Evolutionary conservation across 2,329 filamentous ascomycete genomes (phyloP), one percentile per base, ranked within the genome.

Genomic region (Arachnopeziza araneosa): DNA sequence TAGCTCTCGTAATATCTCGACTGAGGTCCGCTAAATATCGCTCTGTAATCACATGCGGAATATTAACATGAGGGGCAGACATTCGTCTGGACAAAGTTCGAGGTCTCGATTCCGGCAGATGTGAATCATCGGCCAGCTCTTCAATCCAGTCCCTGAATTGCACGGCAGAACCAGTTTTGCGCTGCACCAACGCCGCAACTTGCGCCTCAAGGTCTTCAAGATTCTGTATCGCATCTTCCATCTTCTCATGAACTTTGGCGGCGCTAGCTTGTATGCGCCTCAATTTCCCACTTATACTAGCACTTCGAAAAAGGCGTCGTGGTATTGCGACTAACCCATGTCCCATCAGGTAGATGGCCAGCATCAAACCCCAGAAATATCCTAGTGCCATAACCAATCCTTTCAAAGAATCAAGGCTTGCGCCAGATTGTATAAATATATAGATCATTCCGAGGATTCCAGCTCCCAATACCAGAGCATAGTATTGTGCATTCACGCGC

Each of bases 321-420:
- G 95, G 95, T 60, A 99, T 89, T 1, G 93, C 89, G 32, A 99
- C 95, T 24, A 99, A 80, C 8, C 95, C 95, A 74, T 99, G 95
- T 7, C 95, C 95, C 93, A 99, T 98, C 50, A 99, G 81, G 71
- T 96, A 98, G 63, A 99, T 96, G 52, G 93, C 95, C 56, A 98
- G 80, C 4, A 93, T 81, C 68, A 99, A 77, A 68, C 93, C 92
- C 89, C 93, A 98, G 62, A 91, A 91, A 74, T 99, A 99, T 48
- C 93, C 90, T 61, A 98, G 79, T 17, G 95, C 93, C 90, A 99
- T 96, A 64, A 96, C 82, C 50, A 96, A 79, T 44, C 84, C 87
- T 77, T 96, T 96, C 67, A 98, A 80, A 0, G 87, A 88, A 1
- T 79, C 80, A 61, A 88, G 82, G 24, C 86, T 83, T 67, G 91